A percentile compares a stretch with the other conserved stretches of the same genome.
phyloP scores from a whole-genome alignment of 192 early-diverging fungal genomes.

The Linnemannia zychae region DNA sequence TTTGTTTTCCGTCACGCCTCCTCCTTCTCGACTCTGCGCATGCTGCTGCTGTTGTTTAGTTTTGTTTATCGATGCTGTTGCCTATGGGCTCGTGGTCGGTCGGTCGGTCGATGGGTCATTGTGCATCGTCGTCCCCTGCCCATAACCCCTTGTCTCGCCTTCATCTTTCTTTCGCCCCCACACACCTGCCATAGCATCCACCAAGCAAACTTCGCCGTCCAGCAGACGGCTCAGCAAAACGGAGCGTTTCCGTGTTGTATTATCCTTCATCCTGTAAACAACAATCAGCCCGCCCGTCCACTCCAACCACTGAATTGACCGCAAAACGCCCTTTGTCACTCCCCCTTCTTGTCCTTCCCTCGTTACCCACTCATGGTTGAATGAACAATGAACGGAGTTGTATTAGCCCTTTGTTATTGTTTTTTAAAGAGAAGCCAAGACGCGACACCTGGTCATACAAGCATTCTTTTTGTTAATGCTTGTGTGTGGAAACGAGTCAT shows the following conservation, averaged over 20 bases:
- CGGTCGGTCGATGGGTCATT: neutral
- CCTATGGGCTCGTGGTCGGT: neutral
- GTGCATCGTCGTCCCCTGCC: neutral
- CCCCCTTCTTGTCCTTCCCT: no score
- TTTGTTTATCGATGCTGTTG: neutral
- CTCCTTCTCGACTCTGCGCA: neutral
- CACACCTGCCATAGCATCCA: no score
- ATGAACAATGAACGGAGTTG: neutral
- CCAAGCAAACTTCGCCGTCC: neutral
- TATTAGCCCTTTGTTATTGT: neutral
- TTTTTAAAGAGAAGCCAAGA: neutral
- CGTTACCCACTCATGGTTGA: neutral
- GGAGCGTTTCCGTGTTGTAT: neutral
- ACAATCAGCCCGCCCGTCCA: neutral
- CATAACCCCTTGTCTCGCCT: neutral
- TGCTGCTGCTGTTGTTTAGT: neutral
- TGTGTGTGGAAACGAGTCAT: neutral
- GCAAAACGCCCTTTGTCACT: no score
- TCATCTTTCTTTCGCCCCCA: neutral
- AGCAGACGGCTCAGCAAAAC: conserved; percentile 7
- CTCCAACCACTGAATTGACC: no score
- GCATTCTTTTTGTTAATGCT: neutral
- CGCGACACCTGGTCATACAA: neutral
- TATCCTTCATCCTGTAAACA: neutral
- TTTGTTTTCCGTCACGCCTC: conserved; percentile 5